phyloP scores from a whole-genome alignment of 129 eudicot species.

The Rutidosis leptorrhynchoides region DNA sequence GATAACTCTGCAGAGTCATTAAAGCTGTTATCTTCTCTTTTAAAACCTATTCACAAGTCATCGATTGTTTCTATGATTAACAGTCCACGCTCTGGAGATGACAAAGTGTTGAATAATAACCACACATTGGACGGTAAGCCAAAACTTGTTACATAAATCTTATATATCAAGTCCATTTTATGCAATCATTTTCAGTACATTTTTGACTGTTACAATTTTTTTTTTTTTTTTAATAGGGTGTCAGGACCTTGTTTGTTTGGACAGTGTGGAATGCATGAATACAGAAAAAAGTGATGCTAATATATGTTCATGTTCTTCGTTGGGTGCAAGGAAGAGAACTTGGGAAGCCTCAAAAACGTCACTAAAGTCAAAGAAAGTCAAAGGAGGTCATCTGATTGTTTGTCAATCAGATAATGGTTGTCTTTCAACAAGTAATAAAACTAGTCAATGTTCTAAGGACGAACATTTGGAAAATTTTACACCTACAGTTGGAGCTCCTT shows the following conservation, averaged over 20 bases:
- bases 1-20: constrained; percentile 24
- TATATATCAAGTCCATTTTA: neutral
- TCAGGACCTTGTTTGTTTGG: constrained; percentile 33
- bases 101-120: constrained; percentile 24
- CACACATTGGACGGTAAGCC: constrained; percentile 31
- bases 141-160: neutral
- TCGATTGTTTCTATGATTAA: constrained; percentile 17
- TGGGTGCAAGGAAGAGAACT: constrained; percentile 58
- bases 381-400: constrained; percentile 58
- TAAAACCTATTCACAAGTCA: constrained; percentile 34
- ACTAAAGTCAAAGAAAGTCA: constrained; percentile 77
- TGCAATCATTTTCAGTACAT: neutral
- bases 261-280: constrained; percentile 19
- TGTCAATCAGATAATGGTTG: constrained; percentile 38
- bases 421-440: constrained; percentile 35
- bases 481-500: constrained; percentile 24
- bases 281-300: constrained; percentile 29
- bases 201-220: constrained; percentile 13
- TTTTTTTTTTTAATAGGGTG: constrained; percentile 28
- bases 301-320: constrained; percentile 46
- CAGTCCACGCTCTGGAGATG: constrained; percentile 31
- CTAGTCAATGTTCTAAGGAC: constrained; percentile 23
- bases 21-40: constrained; percentile 28
- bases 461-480: constrained; percentile 17
- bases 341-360: constrained; percentile 87